phyloP scores from a whole-genome alignment of 192 early-diverging fungal genomes.

The Coemansia sp. region DNA sequence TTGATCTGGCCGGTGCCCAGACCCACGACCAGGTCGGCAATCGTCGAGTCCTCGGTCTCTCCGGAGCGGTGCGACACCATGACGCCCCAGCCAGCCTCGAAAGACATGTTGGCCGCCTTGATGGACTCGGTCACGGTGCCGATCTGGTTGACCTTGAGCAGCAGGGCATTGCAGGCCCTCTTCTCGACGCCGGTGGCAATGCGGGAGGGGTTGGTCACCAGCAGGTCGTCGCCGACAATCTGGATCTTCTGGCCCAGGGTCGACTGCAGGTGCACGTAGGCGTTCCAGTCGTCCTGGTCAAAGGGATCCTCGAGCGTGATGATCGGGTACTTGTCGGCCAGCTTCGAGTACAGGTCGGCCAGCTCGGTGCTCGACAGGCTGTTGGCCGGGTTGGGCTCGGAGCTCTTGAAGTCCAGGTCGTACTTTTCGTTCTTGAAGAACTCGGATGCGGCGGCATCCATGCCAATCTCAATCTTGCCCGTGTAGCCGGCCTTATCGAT shows the following conservation, averaged over 20 bases:
- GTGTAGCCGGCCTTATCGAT: slow-evolving; percentile 95
- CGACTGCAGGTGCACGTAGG: slow-evolving; percentile 78
- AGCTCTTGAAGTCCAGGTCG: slow-evolving; percentile 98
- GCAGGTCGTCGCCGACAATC: slow-evolving; percentile 97
- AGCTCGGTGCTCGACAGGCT: slow-evolving; percentile 75
- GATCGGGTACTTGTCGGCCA: slow-evolving; percentile 81
- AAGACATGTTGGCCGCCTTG: slow-evolving; percentile 72
- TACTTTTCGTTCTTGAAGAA: slow-evolving; percentile 98
- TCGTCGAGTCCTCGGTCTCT: slow-evolving; percentile 96
- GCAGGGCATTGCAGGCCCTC: slow-evolving; percentile 90
- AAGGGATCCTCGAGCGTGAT: slow-evolving; percentile 99
- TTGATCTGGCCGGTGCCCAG: slow-evolving; percentile 96
- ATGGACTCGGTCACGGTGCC: slow-evolving; percentile 96
- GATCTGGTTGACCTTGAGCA: slow-evolving; percentile 99
- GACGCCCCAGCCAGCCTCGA: slow-evolving; percentile 93
- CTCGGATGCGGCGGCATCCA: slow-evolving; percentile 98
- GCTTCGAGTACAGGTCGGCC: slow-evolving; percentile 79
- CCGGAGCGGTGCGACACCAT: slow-evolving; percentile 99
- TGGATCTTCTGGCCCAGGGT: slow-evolving; percentile 68
- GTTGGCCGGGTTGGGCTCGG: slow-evolving; percentile 72
- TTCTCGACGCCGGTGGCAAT: slow-evolving; percentile 88
- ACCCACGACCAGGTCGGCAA: slow-evolving; percentile 96
- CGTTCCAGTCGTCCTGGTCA: slow-evolving; percentile 98
- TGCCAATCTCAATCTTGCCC: slow-evolving; percentile 94
- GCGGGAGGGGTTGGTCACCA: slow-evolving; percentile 95